Evolutionary conservation across 306 rosid species (phyloP).

Genomic region (Quercus parvula): DNA sequence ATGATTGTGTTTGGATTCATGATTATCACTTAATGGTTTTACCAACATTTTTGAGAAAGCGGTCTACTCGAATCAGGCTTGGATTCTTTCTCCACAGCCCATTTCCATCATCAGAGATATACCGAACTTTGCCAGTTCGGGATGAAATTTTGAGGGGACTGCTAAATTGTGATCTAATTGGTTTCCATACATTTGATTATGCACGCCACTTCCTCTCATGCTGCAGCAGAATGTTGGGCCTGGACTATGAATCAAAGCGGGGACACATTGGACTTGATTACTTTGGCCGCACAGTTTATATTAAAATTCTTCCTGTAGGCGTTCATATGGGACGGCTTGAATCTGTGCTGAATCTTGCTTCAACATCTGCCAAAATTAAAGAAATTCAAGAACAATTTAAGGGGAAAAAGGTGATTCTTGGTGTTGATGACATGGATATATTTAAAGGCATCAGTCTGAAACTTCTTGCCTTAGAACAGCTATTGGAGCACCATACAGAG

Average conservation of each 20-base stretch:
- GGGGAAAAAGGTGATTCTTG: slow-evolving; percentile 55
- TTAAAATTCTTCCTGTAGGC: slow-evolving; percentile 86
- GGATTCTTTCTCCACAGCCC: slow-evolving; percentile 93
- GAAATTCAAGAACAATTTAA: slow-evolving; percentile 66
- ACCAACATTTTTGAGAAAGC: slow-evolving; percentile 82
- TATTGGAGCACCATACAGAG: slow-evolving; percentile 62
- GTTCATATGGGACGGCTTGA: slow-evolving; percentile 86
- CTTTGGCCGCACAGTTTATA: slow-evolving; percentile 76
- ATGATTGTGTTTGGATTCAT: slow-evolving; percentile 85
- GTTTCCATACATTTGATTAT: slow-evolving; percentile 88
- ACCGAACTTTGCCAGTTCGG: slow-evolving; percentile 75
- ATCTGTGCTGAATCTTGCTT: slow-evolving; percentile 56
- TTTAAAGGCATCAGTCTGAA: slow-evolving; percentile 84
- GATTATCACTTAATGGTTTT: slow-evolving; percentile 88
- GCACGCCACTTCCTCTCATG: slow-evolving; percentile 92
- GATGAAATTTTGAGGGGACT: slow-evolving; percentile 76
- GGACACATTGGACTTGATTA: slow-evolving; percentile 89
- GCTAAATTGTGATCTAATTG: slow-evolving; percentile 76
- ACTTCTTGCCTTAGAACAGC: slow-evolving; percentile 71
- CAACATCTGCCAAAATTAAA: slow-evolving; percentile 56
- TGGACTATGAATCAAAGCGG: slow-evolving; percentile 86
- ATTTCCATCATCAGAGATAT: slow-evolving; percentile 79
- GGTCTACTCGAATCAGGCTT: slow-evolving; percentile 58
- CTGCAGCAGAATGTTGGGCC: slow-evolving; percentile 93
- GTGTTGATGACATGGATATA: slow-evolving; percentile 87